Base-by-base conservation (phyloP, 2,329 filamentous ascomycete species). In the Akanthomyces lecanii region DNA sequence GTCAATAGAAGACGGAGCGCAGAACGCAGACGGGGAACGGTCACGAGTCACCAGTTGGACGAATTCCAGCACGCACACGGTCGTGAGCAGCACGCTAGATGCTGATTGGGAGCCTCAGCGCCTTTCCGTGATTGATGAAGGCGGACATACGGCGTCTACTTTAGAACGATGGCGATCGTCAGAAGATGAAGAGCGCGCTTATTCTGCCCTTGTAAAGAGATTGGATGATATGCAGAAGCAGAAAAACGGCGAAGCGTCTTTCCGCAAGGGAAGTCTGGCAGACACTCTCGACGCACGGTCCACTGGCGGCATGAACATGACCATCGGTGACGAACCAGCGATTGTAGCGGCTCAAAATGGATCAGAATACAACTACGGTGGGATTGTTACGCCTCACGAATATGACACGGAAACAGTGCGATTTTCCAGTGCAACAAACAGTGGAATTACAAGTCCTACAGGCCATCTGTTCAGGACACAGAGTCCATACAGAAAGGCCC, bases 41-140 rank as follows among this genome's bases (percentile, higher is more conserved):
- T 89, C 86, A n/a, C 77, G 88, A 25, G 84, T 90, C 57, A 90
- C 88, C 2, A 92, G 89, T 71, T 91, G 89, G 89, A 83, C 83
- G 5, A 85, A 86, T 65, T 89, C 88, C 0, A 84, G 83, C 1
- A 78, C 80, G 1, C 81, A 81, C 63, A 85, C 83, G 3, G 81
- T 83, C 3, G 74, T 80, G 6, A 84, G 75, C 71, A 64, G 80
- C 51, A 74, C 64, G 21, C 63, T 56, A 5, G 69, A 70, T 61
- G 74, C 70, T 1, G 80, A 83, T 64, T 75, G 81, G 78, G 78
- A 84, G 64, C 72, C 77, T 21, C 82, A 88, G 68, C 81, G 85
- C 1, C 74, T 89, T n/a, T 87, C 86, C 2, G 79, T 87, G 28
- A 89, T 89, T 69, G 83, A 83, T 52, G 87, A 89, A 70, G 79